Percentiles rank a stretch among this genome's conserved stretches.
phyloP scores from a whole-genome alignment of 495 filamentous ascomycete species.

The Aspergillus heteromorphus region DNA sequence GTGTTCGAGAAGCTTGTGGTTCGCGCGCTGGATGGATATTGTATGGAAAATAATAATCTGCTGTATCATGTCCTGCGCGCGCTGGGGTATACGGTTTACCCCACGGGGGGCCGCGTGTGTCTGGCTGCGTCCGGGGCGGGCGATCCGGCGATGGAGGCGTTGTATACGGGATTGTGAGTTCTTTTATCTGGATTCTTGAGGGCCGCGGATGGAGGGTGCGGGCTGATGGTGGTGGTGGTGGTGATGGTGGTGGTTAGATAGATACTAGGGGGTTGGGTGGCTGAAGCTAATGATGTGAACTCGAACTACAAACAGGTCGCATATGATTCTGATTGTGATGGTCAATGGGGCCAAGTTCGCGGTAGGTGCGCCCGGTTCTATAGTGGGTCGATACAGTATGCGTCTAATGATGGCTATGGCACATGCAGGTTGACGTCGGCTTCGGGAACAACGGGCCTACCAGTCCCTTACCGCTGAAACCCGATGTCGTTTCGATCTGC shows the following conservation, averaged over 20 bases:
- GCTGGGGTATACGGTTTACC: slow-evolving; percentile 55
- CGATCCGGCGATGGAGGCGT: slow-evolving; percentile 6
- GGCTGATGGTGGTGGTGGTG: too few relatives aligned
- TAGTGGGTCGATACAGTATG: not conserved
- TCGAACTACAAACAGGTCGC: slow-evolving; percentile 28
- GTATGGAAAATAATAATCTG: slow-evolving; percentile 68
- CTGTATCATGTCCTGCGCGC: slow-evolving; percentile 57
- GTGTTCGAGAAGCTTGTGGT: slow-evolving; percentile 63
- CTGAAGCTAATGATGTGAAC: too few relatives aligned
- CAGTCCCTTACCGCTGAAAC: slow-evolving; percentile 46
- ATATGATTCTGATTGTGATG: slow-evolving; percentile 65
- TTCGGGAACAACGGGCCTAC: slow-evolving; percentile 59
- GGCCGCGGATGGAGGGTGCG: not conserved
- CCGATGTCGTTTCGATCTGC: slow-evolving; percentile 31
- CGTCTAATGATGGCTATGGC: slow-evolving; percentile 1
- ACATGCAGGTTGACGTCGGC: slow-evolving; percentile 58
- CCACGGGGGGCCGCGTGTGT: slow-evolving; percentile 38
- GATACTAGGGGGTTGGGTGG: too few relatives aligned
- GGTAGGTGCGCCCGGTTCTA: too few relatives aligned
- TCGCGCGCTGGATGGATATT: slow-evolving; percentile 66
- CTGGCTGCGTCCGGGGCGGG: slow-evolving; percentile 13
- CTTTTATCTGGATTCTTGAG: not conserved
- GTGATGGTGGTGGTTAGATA: too few relatives aligned
- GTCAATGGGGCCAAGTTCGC: slow-evolving; percentile 51
- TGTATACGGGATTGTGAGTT: slow-evolving; percentile 25